Evolutionary conservation across 495 filamentous ascomycete species (phyloP), one percentile per base, ranked within the genome.

Genomic region (Aspergillus coremiiformis): DNA sequence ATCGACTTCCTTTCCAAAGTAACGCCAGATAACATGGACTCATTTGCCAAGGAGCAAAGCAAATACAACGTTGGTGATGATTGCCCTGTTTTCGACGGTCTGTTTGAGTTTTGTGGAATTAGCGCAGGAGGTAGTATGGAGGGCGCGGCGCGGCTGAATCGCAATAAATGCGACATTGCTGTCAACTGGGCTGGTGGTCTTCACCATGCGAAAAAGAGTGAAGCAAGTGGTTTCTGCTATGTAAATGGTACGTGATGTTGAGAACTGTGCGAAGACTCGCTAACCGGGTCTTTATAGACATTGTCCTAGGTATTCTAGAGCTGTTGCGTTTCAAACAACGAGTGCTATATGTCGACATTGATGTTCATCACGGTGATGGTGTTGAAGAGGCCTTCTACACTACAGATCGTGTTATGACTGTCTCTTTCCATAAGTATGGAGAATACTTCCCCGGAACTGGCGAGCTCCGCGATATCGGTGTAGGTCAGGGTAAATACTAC

Each of bases 21-120:
- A 20, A 97, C 93, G 0, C 94, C 93, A 5, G 93, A 97, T 66
- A 99, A 99, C 62, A 99, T 99, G 94, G 93, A 99, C 53, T 74
- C 78, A 19, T 97, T 86, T 59, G 79, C 85, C 44, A 87, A 93
- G 52, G 93, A 99, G 66, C 93, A 99, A 66, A 84, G 84, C 44
- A 92, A 93, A 58, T 98, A 95, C 76, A 98, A 97, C 54, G 93
- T 98, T 45, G 93, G 93, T 41, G 93, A 98, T 55, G 93, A 98
- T 58, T 97, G 93, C 66, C 93, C 93, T 0, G 92, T 98, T 1
- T 98, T 98, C 56, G 94, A 97, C 58, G 93, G 93, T 21, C 81
- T 98, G 2, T 98, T 96, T 60, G 91, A 98, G 64, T 98, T 96
- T 71, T 98, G 94, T 64, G 90, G 90, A 7, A 95, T 97, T 60